Conservation (phyloP, 257 asterid species). For the Jasminum sambac region DNA sequence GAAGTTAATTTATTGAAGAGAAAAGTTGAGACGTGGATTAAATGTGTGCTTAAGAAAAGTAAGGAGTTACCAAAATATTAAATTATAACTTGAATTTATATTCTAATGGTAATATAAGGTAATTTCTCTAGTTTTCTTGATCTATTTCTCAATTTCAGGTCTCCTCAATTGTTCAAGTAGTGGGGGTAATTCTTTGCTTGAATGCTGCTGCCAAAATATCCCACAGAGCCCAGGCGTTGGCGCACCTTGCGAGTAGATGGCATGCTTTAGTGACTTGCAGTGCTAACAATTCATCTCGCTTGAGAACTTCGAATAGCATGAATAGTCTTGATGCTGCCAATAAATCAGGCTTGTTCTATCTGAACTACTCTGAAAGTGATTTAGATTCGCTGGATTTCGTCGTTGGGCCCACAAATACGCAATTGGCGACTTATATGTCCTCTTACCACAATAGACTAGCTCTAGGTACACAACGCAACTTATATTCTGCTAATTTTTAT, state of each 20-base stretch:
- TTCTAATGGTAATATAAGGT: background rate
- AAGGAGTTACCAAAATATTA: too few relatives aligned
- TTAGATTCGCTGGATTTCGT: slow-evolving; percentile 65
- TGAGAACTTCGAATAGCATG: slow-evolving; percentile 41
- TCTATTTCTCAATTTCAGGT: slow-evolving; percentile 33
- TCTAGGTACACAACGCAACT: slow-evolving; percentile 61
- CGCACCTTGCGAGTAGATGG: slow-evolving; percentile 64
- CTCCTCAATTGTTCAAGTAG: slow-evolving; percentile 69
- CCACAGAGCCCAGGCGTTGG: slow-evolving; percentile 77
- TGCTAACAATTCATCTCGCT: slow-evolving; percentile 41
- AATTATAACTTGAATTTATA: background rate
- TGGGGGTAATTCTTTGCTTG: slow-evolving; percentile 63
- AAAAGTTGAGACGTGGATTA: too few relatives aligned
- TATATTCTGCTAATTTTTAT: slow-evolving; percentile 1
- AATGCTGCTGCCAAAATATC: slow-evolving; percentile 82
- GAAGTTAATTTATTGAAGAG: too few relatives aligned
- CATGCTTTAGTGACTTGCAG: slow-evolving; percentile 71
- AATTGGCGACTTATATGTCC: slow-evolving; percentile 61
- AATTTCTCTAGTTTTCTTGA: slow-evolving; percentile 10
- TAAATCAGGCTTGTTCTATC: slow-evolving; percentile 26
- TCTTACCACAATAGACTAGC: slow-evolving; percentile 83
- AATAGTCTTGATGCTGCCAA: slow-evolving; percentile 34
- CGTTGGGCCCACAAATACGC: slow-evolving; percentile 49
- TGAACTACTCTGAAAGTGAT: slow-evolving; percentile 63
- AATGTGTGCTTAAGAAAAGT: too few relatives aligned